Evolutionary conservation across 768 basidiomycete species (phyloP).

Genomic region (Roridomyces roridus): DNA sequence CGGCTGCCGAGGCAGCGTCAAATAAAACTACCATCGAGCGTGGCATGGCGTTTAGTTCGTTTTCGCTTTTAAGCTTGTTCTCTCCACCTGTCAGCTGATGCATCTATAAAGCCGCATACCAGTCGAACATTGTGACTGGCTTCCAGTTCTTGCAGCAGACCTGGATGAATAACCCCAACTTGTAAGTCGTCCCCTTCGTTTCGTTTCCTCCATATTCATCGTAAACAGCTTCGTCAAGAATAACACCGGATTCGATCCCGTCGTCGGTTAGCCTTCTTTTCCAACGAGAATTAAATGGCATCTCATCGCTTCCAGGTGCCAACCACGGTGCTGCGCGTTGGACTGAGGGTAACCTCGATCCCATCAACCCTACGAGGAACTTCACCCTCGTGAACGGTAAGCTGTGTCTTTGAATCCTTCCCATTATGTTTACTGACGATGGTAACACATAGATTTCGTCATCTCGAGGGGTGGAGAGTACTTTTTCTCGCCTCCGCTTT

Average conservation of each 20-base stretch:
- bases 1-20: not conserved
- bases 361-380: not conserved
- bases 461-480: conserved; percentile 14
- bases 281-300: no score
- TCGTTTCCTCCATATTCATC: no score
- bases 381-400: not conserved
- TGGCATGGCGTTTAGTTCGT: conserved; percentile 20
- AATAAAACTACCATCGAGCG: not conserved
- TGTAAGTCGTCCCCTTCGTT: no score
- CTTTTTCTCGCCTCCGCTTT: conserved; percentile 16
- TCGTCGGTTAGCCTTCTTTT: no score
- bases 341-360: not conserved
- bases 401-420: no score
- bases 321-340: not conserved
- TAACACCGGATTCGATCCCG: not conserved
- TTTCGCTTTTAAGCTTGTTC: no score
- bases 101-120: no score
- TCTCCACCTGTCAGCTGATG: no score
- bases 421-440: no score
- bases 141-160: conserved; percentile 12
- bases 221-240: not conserved
- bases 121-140: conserved; percentile 8
- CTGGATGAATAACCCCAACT: conserved; percentile 10
- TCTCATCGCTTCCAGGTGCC: no score
- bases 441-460: no score